phyloP scores from a whole-genome alignment of 331 rosid species.

The Malus hybrid region DNA sequence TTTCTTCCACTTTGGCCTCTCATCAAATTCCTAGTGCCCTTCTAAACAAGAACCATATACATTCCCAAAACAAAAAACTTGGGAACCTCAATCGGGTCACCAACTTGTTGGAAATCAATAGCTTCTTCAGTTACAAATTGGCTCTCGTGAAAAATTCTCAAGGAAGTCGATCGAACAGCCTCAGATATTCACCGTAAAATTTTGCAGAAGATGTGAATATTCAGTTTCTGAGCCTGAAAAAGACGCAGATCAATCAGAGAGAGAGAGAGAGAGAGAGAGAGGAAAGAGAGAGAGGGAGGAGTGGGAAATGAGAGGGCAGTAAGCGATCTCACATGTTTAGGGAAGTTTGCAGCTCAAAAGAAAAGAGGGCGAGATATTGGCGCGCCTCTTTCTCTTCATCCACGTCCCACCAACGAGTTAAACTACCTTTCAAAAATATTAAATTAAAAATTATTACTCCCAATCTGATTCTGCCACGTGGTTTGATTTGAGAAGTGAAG shows the following conservation, averaged over 20 bases:
- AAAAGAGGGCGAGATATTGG: slow-evolving; percentile 43
- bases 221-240: slow-evolving; percentile 19
- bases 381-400: slow-evolving; percentile 46
- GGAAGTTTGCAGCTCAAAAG: slow-evolving; percentile 21
- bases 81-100: neutral
- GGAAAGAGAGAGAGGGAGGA: neutral
- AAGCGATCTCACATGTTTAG: slow-evolving; percentile 34
- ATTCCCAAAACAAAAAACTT: neutral
- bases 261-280: slow-evolving; percentile 25
- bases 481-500: neutral
- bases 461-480: neutral
- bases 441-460: neutral
- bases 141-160: slow-evolving; percentile 5
- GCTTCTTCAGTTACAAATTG: neutral
- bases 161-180: neutral
- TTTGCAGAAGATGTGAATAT: neutral
- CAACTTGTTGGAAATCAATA: neutral
- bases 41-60: neutral
- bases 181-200: neutral
- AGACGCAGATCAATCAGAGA: slow-evolving; percentile 18
- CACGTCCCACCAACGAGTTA: slow-evolving; percentile 33
- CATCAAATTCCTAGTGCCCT: slow-evolving; percentile 44
- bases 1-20: slow-evolving; percentile 60
- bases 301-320: slow-evolving; percentile 51
- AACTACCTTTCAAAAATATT: slow-evolving; percentile 1